A percentile compares a stretch with the other conserved stretches of the same genome.
Conservation (phyloP, 2,329 filamentous ascomycete genomes). For the Nigrospora osmanthi region DNA sequence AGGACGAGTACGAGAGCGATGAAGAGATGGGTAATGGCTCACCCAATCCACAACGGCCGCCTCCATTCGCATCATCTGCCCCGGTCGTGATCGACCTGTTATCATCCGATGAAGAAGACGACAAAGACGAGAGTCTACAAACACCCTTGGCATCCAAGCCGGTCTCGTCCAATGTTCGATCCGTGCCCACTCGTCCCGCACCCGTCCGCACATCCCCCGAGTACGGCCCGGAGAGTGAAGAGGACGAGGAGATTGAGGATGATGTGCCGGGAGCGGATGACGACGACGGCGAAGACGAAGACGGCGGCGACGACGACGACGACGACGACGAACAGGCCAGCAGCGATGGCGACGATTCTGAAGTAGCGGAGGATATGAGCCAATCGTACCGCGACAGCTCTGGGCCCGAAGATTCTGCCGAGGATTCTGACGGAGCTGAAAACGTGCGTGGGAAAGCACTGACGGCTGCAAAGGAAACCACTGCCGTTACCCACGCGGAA, state of each 20-base stretch:
- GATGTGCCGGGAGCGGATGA: slow-evolving; percentile 9
- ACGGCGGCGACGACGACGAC: slow-evolving; percentile 9
- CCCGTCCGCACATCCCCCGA: background rate
- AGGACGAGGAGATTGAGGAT: slow-evolving; percentile 7
- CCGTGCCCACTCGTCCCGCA: background rate
- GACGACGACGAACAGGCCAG: slow-evolving; percentile 17
- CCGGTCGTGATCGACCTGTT: slow-evolving; percentile 16
- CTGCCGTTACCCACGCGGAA: no score
- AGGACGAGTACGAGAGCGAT: slow-evolving; percentile 12
- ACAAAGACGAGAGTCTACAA: slow-evolving; percentile 8
- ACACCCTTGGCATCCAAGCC: background rate
- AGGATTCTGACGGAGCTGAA: background rate
- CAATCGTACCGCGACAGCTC: no score
- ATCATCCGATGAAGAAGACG: slow-evolving; percentile 17
- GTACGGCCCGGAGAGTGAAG: slow-evolving; percentile 2
- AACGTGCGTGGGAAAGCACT: background rate
- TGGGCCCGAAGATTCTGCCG: background rate
- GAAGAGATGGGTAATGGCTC: slow-evolving; percentile 5
- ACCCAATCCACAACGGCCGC: slow-evolving; percentile 3
- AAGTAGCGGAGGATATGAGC: background rate
- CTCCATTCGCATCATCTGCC: slow-evolving; percentile 3
- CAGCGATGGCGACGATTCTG: slow-evolving; percentile 3
- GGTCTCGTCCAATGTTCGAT: background rate
- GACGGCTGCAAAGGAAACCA: no score
- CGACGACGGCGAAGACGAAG: slow-evolving; percentile 18